Evolutionary conservation across 352 stramenopile genomes (phyloP).

Genomic region (Pythium aphanidermatum): DNA sequence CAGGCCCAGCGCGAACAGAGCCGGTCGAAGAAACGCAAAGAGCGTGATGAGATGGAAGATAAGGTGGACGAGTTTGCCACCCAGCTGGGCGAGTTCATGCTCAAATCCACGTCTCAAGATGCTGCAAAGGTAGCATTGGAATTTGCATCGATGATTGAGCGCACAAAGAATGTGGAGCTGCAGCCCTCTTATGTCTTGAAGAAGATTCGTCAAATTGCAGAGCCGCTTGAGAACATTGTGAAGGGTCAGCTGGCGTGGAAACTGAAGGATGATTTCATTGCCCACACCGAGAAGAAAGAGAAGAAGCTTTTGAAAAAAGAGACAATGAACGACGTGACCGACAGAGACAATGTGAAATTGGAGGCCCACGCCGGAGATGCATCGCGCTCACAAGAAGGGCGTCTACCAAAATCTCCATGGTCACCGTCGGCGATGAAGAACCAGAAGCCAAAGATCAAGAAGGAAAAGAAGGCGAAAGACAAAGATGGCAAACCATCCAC

Average conservation of each 20-base stretch:
- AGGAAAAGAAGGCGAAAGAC: constrained; percentile 14
- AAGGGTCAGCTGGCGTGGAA: constrained; percentile 24
- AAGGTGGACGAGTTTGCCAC: constrained; percentile 49
- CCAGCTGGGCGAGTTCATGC: constrained; percentile 57
- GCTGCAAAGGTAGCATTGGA: constrained; percentile 33
- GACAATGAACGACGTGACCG: constrained; percentile 2
- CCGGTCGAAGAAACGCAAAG: constrained; percentile 73
- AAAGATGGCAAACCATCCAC: constrained; percentile 7
- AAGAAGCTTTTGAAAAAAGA: constrained; percentile 18
- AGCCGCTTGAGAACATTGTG: constrained; percentile 25
- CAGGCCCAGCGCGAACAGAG: constrained; percentile 75
- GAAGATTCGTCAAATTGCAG: constrained; percentile 31
- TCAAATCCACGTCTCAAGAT: constrained; percentile 18
- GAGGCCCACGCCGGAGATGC: constrained; percentile 1
- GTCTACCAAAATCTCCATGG: constrained; percentile 30
- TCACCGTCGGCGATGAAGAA: constrained; percentile 35
- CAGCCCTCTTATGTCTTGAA: constrained; percentile 29
- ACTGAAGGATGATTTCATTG: constrained; percentile 19
- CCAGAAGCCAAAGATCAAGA: constrained; percentile 23
- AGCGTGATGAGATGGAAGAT: constrained; percentile 62
- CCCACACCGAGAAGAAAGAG: constrained; percentile 18
- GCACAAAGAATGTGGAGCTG: constrained; percentile 13
- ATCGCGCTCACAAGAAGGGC: too few relatives aligned
- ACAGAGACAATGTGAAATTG: neutral
- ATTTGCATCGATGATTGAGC: constrained; percentile 28